These are phyloP conservation scores for Hemileia vastatrix DNA, from an alignment of 1,284 basidiomycete species.

Conservation along the genomic window DNA sequence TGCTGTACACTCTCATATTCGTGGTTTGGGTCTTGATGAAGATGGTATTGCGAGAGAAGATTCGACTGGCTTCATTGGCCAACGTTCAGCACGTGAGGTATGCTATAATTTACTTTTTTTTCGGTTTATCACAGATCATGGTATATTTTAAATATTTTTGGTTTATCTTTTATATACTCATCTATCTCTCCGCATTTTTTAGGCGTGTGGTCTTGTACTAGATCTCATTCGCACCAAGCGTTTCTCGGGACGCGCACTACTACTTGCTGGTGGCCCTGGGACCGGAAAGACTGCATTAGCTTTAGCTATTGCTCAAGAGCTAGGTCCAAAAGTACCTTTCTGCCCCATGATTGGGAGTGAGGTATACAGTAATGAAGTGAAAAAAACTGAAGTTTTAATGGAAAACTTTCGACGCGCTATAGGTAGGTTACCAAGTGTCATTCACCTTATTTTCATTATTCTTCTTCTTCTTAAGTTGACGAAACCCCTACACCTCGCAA, in stretches of 20 bases:
- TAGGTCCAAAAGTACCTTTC: slow-evolving; percentile 90
- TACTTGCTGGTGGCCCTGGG: slow-evolving; percentile 80
- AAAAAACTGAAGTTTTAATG: slow-evolving; percentile 97
- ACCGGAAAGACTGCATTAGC: slow-evolving; percentile 95
- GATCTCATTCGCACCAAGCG: slow-evolving; percentile 79
- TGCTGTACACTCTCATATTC: slow-evolving; percentile 86
- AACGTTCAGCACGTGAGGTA: slow-evolving; percentile 81
- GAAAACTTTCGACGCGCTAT: slow-evolving; percentile 92
- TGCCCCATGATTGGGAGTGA: slow-evolving; percentile 97
- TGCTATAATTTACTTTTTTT: slow-evolving; percentile 21
- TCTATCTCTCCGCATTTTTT: neutral
- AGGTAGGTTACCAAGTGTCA: slow-evolving; percentile 53
- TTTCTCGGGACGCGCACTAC: slow-evolving; percentile 79
- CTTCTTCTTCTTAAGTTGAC: neutral
- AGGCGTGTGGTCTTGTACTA: slow-evolving; percentile 86
- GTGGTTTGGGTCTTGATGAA: slow-evolving; percentile 78
- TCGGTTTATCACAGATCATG: neutral
- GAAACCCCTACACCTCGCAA: neutral
- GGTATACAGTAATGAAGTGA: slow-evolving; percentile 93
- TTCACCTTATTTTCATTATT: neutral
- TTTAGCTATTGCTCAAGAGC: slow-evolving; percentile 82
- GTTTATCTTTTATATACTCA: slow-evolving; percentile 20
- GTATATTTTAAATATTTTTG: neutral
- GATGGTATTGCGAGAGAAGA: slow-evolving; percentile 70
- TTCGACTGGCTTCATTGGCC: slow-evolving; percentile 81